Percentiles rank a stretch among this genome's conserved stretches.
phyloP scores from a whole-genome alignment of 306 rosid species.

The Oxytropis ochrocephala region DNA sequence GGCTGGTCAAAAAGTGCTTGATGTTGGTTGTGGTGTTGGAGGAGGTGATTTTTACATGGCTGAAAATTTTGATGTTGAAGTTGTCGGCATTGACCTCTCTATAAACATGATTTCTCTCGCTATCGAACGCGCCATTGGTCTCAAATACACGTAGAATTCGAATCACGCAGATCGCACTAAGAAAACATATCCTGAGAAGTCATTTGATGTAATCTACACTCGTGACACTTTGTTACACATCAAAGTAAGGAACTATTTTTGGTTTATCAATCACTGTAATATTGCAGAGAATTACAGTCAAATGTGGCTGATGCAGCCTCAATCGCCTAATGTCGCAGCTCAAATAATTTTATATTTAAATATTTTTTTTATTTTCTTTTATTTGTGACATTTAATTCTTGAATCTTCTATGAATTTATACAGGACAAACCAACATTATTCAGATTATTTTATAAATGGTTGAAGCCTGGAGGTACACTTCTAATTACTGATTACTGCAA shows the following conservation, averaged over 20 bases:
- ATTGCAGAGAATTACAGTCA: no score
- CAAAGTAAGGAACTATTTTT: conserved; percentile 53
- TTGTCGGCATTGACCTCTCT: conserved; percentile 85
- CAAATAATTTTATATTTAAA: not conserved
- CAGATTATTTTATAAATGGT: conserved; percentile 71
- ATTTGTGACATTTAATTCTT: not conserved
- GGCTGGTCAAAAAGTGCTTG: conserved; percentile 69
- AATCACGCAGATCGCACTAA: conserved; percentile 83
- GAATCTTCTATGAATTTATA: not conserved
- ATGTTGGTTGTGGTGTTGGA: conserved; percentile 94
- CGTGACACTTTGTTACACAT: conserved; percentile 86
- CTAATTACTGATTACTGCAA: conserved; percentile 81
- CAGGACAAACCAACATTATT: conserved; percentile 77
- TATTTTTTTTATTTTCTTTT: not conserved
- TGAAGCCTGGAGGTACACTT: conserved; percentile 94
- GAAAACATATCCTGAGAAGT: conserved; percentile 50
- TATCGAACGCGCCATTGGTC: conserved; percentile 78
- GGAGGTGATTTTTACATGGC: conserved; percentile 97
- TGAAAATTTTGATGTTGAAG: conserved; percentile 70
- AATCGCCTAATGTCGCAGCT: no score
- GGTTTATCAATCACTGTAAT: not conserved
- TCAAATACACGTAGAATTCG: conserved; percentile 73
- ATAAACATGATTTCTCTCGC: conserved; percentile 85
- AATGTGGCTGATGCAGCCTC: no score
- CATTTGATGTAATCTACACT: conserved; percentile 80